Percentiles rank a stretch among this genome's conserved stretches.
These are phyloP conservation scores for Rosa multiflora DNA, from an alignment of 306 rosid species.

Conservation along the genomic window DNA sequence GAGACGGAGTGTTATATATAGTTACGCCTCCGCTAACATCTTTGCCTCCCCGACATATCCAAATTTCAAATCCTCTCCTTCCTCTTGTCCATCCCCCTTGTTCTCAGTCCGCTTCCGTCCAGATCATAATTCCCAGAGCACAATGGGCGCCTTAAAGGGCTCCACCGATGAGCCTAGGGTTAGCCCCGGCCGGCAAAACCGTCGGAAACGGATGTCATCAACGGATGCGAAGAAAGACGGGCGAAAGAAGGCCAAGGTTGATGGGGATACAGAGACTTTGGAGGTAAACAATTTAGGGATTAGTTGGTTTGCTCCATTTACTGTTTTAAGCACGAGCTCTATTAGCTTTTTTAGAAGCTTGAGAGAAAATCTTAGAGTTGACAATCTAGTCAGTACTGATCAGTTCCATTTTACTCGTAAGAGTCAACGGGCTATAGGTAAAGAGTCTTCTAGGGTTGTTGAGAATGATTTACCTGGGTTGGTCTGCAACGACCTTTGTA, in stretches of 20 bases:
- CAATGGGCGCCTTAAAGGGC: background rate
- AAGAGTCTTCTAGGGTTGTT: background rate
- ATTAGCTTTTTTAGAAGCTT: background rate
- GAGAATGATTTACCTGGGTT: constrained; percentile 26
- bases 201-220: background rate
- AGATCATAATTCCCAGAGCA: background rate
- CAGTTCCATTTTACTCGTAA: constrained; percentile 30
- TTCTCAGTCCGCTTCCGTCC: background rate
- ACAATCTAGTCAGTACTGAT: background rate
- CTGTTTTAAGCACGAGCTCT: background rate
- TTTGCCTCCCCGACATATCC: background rate
- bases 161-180: background rate
- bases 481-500: constrained; percentile 24
- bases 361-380: background rate
- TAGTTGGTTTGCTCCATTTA: background rate
- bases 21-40: background rate
- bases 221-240: background rate
- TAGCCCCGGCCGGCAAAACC: constrained; percentile 14
- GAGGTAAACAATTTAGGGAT: background rate
- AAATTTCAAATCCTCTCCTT: background rate
- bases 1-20: no score
- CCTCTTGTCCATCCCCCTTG: background rate
- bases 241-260: constrained; percentile 12
- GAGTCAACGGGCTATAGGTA: background rate
- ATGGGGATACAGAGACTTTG: background rate